A percentile compares a stretch with the other conserved stretches of the same genome.
These are phyloP conservation scores for Thinopyrum elongatum DNA, from an alignment of 176 grass and related monocot species.

Conservation along the genomic window DNA sequence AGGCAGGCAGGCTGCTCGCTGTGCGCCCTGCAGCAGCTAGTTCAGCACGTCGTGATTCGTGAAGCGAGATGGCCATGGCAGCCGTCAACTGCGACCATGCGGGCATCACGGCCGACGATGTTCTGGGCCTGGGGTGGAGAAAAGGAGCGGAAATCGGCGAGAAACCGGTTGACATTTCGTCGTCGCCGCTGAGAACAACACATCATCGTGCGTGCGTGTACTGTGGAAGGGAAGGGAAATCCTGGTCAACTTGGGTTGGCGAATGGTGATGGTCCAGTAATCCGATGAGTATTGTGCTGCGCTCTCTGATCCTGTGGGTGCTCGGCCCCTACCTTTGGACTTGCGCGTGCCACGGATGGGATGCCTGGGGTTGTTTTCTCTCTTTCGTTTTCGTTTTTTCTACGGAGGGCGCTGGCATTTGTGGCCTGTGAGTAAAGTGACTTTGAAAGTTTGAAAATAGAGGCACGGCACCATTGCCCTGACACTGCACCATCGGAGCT, in stretches of 20 bases:
- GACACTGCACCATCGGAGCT: too few relatives aligned
- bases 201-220: background rate
- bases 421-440: too few relatives aligned
- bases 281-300: too few relatives aligned
- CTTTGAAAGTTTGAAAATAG: too few relatives aligned
- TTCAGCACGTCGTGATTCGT: background rate
- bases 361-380: too few relatives aligned
- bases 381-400: too few relatives aligned
- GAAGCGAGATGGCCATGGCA: background rate
- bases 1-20: background rate
- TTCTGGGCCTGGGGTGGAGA: too few relatives aligned
- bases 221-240: background rate
- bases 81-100: conserved; percentile 7
- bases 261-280: background rate
- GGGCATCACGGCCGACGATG: background rate
- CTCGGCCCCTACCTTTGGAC: too few relatives aligned
- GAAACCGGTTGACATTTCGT: background rate
- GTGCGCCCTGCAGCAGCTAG: background rate
- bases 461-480: too few relatives aligned
- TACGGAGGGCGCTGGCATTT: too few relatives aligned
- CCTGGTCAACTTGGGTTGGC: background rate
- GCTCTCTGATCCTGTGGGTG: too few relatives aligned
- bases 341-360: too few relatives aligned
- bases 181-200: background rate
- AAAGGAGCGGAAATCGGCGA: background rate